Evolutionary conservation across 2,329 filamentous ascomycete genomes (phyloP), one percentile per base, ranked within the genome.

Genomic region (Paecilomyces dactylethromorphus): DNA sequence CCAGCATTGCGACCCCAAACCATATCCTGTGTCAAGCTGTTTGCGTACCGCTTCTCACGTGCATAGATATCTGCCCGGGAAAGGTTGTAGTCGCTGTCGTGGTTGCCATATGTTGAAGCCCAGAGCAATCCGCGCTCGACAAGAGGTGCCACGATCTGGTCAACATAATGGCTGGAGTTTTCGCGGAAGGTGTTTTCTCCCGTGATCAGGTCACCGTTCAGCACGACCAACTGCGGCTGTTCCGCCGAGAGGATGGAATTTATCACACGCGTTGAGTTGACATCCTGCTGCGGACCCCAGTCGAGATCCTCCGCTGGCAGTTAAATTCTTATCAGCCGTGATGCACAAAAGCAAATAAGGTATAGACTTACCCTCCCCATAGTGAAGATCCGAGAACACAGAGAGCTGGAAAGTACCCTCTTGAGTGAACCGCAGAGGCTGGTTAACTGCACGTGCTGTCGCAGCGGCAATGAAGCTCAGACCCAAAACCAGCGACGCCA

Each of bases 151-250:
- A 88, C 83, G 10, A 88, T 80, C 63, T 80, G 71, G 63, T 89
- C 84, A 2, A 89, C 59, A 57, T 87, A 86, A 6, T 72, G 64
- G 0, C 83, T 85, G 24, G 78, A 77, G 65, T 88, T 88, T 3
- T 81, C 72, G 3, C 77, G 59, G 60, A 76, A 82, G 0, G 80
- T 81, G 58, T 86, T 84, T 59, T 90, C 87, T 45, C 88, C 87
- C 0, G 87, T 88, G 57, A 89, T 86, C 3, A 91, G 76, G 64
- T 91, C 88, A 13, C 88, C 88, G 57, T 90, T 91, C 29, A 91
- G 71, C 0, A 91, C 83, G 0, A 88, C 86, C 0, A 91, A 77
- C 45, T 84, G 77, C 0, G 84, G 81, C 0, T 32, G 29, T 52
- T 60, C 59, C 12, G 33, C 26, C 22, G 54, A 49, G 3, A 60